Evolutionary conservation across 108 stramenopile genomes (phyloP).

Genomic region (Bacterosira constricta): DNA sequence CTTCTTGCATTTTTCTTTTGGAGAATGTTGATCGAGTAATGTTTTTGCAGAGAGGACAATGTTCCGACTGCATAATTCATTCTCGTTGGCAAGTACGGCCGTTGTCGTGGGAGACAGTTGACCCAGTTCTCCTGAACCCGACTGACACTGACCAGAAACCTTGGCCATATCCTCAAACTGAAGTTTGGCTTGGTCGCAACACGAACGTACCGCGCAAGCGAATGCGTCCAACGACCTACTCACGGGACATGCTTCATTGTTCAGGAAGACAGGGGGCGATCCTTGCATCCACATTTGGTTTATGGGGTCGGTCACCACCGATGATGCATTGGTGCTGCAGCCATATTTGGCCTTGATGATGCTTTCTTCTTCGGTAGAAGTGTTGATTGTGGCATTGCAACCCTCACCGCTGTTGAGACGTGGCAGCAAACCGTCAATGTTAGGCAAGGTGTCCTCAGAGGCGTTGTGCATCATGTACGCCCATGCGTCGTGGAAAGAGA

Average conservation of each 20-base stretch:
- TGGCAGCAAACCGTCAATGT: slow-evolving; percentile 75
- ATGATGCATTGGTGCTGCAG: slow-evolving; percentile 42
- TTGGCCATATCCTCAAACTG: slow-evolving; percentile 74
- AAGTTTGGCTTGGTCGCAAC: slow-evolving; percentile 85
- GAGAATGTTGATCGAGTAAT: slow-evolving; percentile 69
- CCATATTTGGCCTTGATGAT: slow-evolving; percentile 53
- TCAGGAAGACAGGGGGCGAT: slow-evolving; percentile 83
- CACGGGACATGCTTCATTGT: slow-evolving; percentile 80
- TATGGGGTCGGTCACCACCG: slow-evolving; percentile 66
- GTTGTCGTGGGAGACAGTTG: slow-evolving; percentile 50
- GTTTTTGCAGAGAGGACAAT: slow-evolving; percentile 81
- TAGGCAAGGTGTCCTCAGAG: slow-evolving; percentile 66
- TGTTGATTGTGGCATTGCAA: slow-evolving; percentile 3
- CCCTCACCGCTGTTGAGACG: no score
- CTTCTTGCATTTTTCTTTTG: slow-evolving; percentile 50
- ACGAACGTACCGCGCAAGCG: slow-evolving; percentile 83
- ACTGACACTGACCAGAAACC: slow-evolving; percentile 13
- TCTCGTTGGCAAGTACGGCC: slow-evolving; percentile 79
- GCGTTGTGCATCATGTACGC: slow-evolving; percentile 90
- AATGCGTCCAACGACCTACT: slow-evolving; percentile 81
- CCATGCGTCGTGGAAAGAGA: slow-evolving; percentile 84
- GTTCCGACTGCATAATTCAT: slow-evolving; percentile 87
- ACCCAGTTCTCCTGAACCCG: not conserved
- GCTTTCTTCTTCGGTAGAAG: not conserved
- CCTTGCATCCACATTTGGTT: slow-evolving; percentile 92